Base-by-base conservation (phyloP, 2,329 filamentous ascomycete genomes). In the Volutella citrinella region DNA sequence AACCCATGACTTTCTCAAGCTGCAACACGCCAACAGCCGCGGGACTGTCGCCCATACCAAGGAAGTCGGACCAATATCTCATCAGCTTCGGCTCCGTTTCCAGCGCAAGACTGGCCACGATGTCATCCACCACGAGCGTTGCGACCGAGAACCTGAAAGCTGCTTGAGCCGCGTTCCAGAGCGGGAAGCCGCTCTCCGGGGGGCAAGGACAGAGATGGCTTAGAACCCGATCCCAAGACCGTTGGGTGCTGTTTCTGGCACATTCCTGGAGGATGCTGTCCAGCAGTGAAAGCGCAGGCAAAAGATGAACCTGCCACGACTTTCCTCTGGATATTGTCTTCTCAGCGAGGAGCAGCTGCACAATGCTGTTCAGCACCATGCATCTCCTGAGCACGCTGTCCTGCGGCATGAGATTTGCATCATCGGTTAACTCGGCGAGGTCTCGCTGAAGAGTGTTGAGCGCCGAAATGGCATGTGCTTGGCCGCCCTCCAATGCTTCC, bases 301-400 rank as follows among this genome's bases (percentile, higher is more conserved):
- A 30, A 4, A 40, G 19, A 9, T 37, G 38, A 35, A 54, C 56
- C 25, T 61, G 63, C 52, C 52, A 67, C 38, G n/a, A n/a, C n/a
- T n/a, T n/a, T n/a, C 63, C 53, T 4, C 33, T 57, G 13, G 48
- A 52, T 16, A 55, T 51, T n/a, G 54, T 49, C 12, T 60, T 42
- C 51, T 72, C 68, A 37, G 69, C 70, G 35, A 61, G 57, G n/a
- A 69, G 55, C 3, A 70, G 52, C 43, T 70, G 67, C 21, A 66
- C 51, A 40, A 69, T 60, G 45, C 60, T 62, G n/a, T n/a, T n/a
- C n/a, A n/a, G n/a, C n/a, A n/a, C n/a, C n/a, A n/a, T n/a, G n/a
- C n/a, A n/a, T n/a, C n/a, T n/a, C n/a, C n/a, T n/a, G n/a, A n/a
- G n/a, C n/a, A n/a, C n/a, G n/a, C n/a, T n/a, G n/a, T n/a, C n/a